phyloP scores from a whole-genome alignment of 768 basidiomycete genomes.

The Boletus rufocinnamomeus region DNA sequence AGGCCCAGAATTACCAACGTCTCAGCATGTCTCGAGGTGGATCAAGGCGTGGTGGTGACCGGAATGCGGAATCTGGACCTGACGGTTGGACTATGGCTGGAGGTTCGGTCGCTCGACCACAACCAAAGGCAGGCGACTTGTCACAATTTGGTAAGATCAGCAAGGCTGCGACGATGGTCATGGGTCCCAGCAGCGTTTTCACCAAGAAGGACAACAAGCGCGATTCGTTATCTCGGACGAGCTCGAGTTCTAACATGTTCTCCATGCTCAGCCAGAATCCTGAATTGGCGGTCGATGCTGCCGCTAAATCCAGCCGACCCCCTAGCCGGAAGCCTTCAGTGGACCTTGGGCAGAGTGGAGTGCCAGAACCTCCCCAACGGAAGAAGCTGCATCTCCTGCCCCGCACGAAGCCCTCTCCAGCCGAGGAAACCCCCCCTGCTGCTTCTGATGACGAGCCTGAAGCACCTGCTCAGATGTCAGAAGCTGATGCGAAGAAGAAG shows the following conservation, averaged over 20 bases:
- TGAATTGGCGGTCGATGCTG: conserved; percentile 55
- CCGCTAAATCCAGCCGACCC: conserved; percentile 53
- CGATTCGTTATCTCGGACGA: conserved; percentile 76
- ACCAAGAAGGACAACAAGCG: conserved; percentile 70
- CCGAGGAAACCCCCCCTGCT: conserved; percentile 46
- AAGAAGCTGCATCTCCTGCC: conserved; percentile 76
- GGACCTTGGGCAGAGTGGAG: conserved; percentile 47
- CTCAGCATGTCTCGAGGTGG: conserved; percentile 87
- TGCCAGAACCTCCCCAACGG: conserved; percentile 56
- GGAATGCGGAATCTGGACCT: conserved; percentile 61
- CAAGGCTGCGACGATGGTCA: conserved; percentile 66
- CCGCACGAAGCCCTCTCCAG: conserved; percentile 65
- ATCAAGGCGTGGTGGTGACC: conserved; percentile 82
- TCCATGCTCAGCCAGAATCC: conserved; percentile 72
- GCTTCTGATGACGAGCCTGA: conserved; percentile 54
- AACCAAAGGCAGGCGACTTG: conserved; percentile 81
- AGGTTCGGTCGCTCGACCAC: conserved; percentile 51
- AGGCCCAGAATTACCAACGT: conserved; percentile 59
- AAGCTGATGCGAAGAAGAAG: conserved; percentile 69
- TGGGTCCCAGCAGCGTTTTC: conserved; percentile 87
- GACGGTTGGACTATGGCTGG: conserved; percentile 90
- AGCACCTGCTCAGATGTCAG: conserved; percentile 52
- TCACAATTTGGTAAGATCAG: conserved; percentile 88
- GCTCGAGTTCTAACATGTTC: conserved; percentile 85
- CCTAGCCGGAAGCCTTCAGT: conserved; percentile 53